A percentile compares a stretch with the other conserved stretches of the same genome.
Evolutionary conservation across 371 early-diverging fungal species (phyloP).

Genomic region (Mortierella sp.): DNA sequence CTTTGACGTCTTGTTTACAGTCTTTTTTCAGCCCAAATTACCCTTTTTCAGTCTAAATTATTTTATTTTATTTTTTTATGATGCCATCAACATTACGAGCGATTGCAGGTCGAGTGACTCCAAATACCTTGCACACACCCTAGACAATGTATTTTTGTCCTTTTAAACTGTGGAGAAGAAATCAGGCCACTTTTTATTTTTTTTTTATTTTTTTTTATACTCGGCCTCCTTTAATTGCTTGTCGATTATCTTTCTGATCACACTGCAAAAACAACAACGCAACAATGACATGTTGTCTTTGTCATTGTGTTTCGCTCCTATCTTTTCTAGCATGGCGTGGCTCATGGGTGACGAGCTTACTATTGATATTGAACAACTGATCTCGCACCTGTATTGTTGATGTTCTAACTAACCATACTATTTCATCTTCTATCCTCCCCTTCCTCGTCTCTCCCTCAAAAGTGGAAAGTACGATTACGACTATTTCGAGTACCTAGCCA

Average conservation of each 20-base stretch:
- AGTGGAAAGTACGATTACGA: constrained; percentile 89
- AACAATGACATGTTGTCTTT: not conserved
- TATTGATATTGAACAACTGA: not conserved
- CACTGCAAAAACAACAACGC: not conserved
- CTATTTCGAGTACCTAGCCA: constrained; percentile 82
- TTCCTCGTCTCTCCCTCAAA: not conserved
- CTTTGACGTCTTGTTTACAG: too few species aligned
- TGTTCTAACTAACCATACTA: not conserved
- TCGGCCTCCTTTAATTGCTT: not conserved
- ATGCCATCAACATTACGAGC: not conserved
- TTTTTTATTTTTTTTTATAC: constrained; percentile 28
- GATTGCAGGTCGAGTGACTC: constrained; percentile 10
- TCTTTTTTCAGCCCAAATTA: too few species aligned
- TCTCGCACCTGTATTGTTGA: not conserved
- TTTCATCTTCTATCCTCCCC: not conserved
- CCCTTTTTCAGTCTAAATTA: too few species aligned
- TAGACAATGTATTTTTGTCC: constrained; percentile 7
- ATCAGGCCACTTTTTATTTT: constrained; percentile 52
- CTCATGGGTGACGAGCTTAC: not conserved
- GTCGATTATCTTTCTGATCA: constrained; percentile 8
- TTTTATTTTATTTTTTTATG: too few species aligned
- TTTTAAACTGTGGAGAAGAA: constrained; percentile 29
- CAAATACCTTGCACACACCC: constrained; percentile 22
- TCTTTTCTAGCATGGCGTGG: not conserved
- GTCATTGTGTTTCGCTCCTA: not conserved